phyloP scores from a whole-genome alignment of 2,329 filamentous ascomycete species.

The Dactylonectria estremocensis region DNA sequence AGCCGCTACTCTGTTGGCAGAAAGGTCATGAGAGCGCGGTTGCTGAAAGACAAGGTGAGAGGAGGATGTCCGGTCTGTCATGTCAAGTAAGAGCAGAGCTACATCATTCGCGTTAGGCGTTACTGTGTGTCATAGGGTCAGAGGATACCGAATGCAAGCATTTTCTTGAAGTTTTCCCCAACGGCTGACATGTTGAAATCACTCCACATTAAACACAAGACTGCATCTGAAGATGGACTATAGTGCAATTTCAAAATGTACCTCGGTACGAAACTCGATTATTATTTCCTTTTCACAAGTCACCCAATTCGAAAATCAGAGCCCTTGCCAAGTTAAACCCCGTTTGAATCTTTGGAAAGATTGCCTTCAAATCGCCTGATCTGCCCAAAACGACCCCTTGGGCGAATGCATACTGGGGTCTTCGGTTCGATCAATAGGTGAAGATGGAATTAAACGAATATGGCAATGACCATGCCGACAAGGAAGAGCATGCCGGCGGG shows the following conservation, averaged over 20 bases:
- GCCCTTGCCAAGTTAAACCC: constrained; percentile 42
- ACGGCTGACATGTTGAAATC: background rate
- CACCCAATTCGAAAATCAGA: constrained; percentile 43
- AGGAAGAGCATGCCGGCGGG: constrained; percentile 46
- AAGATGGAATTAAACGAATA: constrained; percentile 44
- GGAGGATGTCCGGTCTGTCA: constrained; percentile 76
- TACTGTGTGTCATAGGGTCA: constrained; percentile 31
- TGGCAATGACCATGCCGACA: constrained; percentile 46
- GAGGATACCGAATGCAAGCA: background rate
- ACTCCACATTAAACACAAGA: background rate
- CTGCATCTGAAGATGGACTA: constrained; percentile 11
- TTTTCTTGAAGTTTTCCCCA: background rate
- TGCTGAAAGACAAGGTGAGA: constrained; percentile 79
- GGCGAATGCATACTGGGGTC: constrained; percentile 19
- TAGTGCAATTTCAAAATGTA: constrained; percentile 43
- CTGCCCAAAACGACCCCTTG: constrained; percentile 22
- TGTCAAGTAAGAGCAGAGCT: constrained; percentile 34
- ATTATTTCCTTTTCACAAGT: constrained; percentile 43
- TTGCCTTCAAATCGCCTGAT: constrained; percentile 27
- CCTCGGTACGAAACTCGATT: constrained; percentile 45
- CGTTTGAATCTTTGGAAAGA: constrained; percentile 34
- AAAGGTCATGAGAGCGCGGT: constrained; percentile 88
- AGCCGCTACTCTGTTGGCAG: constrained; percentile 79
- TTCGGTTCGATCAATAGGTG: constrained; percentile 7
- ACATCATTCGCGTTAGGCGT: constrained; percentile 27